These are phyloP conservation scores for Picea glauca DNA, from an alignment of 75 land plant genomes.

Conservation along the genomic window DNA sequence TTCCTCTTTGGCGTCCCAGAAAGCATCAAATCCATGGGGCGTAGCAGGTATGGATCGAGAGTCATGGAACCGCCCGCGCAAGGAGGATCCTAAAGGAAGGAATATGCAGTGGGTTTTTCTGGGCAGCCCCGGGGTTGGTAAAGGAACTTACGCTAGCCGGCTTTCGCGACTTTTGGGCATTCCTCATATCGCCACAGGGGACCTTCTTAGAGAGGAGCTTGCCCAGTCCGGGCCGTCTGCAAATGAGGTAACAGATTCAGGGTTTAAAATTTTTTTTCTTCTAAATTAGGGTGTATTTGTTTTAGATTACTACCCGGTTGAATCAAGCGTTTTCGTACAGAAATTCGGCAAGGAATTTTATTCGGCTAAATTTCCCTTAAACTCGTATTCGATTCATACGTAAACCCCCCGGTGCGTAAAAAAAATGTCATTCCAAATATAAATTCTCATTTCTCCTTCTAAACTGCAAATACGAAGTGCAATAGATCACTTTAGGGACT, in stretches of 20 bases:
- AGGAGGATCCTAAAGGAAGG: constrained; percentile 26
- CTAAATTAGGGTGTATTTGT: too few relatives aligned
- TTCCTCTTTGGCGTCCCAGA: constrained; percentile 6
- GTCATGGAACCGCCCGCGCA: constrained; percentile 7
- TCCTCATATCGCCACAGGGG: constrained; percentile 98
- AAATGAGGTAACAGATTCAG: constrained; percentile 23
- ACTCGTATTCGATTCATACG: too few relatives aligned
- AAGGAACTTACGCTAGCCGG: constrained; percentile 93
- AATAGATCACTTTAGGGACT: too few relatives aligned
- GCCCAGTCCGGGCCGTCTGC: constrained; percentile 56
- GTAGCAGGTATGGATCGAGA: constrained; percentile 9
- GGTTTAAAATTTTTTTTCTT: neutral
- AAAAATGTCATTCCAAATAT: too few relatives aligned
- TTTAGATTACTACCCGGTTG: too few relatives aligned
- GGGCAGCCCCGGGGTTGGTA: constrained; percentile 97
- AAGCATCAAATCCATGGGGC: constrained; percentile 3
- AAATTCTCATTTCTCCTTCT: too few relatives aligned
- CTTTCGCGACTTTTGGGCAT: constrained; percentile 63
- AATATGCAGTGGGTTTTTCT: constrained; percentile 79
- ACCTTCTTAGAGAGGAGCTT: constrained; percentile 78
- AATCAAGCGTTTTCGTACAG: too few relatives aligned
- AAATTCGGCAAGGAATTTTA: too few relatives aligned
- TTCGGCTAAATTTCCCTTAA: too few relatives aligned
- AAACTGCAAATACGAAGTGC: too few relatives aligned
- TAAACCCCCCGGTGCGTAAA: too few relatives aligned